phyloP scores from a whole-genome alignment of 306 rosid genomes.

The Inga laurina region DNA sequence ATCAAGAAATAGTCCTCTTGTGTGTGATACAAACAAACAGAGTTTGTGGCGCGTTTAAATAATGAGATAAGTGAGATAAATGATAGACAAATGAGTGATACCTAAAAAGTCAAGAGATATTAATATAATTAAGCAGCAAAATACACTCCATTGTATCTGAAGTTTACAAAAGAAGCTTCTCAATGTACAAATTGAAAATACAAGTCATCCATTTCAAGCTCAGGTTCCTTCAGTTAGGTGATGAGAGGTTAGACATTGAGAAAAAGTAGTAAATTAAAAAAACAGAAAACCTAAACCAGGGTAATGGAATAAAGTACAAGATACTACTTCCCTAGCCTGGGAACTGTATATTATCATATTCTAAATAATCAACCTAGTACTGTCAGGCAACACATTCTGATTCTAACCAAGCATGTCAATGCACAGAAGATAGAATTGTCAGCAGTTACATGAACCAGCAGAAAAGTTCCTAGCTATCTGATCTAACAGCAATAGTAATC shows the following conservation, averaged over 20 bases:
- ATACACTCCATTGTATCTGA: constrained; percentile 4
- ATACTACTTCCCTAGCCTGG: constrained; percentile 32
- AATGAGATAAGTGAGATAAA: not conserved
- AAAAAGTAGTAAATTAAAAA: not conserved
- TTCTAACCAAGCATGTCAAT: constrained; percentile 23
- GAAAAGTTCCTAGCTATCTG: constrained; percentile 33
- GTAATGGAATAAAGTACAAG: constrained; percentile 34
- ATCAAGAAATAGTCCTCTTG: not conserved
- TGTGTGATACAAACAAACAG: not conserved
- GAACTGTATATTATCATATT: not conserved
- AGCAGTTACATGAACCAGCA: constrained; percentile 23
- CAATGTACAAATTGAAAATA: constrained; percentile 39
- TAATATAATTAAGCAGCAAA: not conserved
- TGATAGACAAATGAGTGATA: not conserved
- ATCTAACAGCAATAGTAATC: constrained; percentile 39
- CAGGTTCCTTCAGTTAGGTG: constrained; percentile 30
- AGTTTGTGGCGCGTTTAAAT: not conserved
- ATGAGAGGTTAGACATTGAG: constrained; percentile 39
- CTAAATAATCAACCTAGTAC: constrained; percentile 33
- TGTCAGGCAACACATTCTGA: constrained; percentile 28
- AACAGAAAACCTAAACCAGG: constrained; percentile 27
- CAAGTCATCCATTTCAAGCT: constrained; percentile 12
- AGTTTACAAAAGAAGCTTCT: constrained; percentile 12
- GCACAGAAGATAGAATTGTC: constrained; percentile 6
- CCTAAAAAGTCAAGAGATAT: not conserved